Conservation (phyloP, 768 basidiomycete species). For the Lentinula sp. region DNA sequence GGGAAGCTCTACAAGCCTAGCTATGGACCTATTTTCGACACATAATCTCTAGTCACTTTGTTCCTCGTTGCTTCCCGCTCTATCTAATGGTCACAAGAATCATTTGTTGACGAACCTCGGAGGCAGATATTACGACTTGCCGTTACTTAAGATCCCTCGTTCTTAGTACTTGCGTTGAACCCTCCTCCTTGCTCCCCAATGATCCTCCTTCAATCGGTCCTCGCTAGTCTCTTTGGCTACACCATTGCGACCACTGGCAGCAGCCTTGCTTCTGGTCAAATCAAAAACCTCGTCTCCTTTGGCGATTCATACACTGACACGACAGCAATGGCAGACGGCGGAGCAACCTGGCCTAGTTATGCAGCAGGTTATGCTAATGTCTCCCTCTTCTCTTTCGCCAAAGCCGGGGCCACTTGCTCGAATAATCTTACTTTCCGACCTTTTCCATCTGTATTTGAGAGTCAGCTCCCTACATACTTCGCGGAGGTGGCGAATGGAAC, state of each 20-base stretch:
- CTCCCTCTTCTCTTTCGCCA: slow-evolving; percentile 47
- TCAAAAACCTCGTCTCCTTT: slow-evolving; percentile 40
- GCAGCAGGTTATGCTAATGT: slow-evolving; percentile 34
- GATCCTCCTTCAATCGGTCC: neutral
- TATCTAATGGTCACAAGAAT: neutral
- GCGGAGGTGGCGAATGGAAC: slow-evolving; percentile 34
- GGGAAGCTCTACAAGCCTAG: neutral
- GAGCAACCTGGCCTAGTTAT: slow-evolving; percentile 38
- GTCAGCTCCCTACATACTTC: slow-evolving; percentile 50
- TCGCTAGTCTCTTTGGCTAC: neutral
- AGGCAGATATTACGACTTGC: neutral
- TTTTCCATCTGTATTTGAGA: slow-evolving; percentile 53
- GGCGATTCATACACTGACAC: slow-evolving; percentile 46
- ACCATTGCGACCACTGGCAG: neutral
- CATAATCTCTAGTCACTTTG: neutral
- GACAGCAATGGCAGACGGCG: slow-evolving; percentile 17
- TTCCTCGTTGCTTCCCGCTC: neutral
- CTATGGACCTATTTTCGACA: too few relatives aligned
- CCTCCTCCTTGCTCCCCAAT: neutral
- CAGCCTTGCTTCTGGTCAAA: slow-evolving; percentile 17
- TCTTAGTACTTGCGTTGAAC: neutral
- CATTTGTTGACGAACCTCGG: neutral
- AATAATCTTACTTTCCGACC: slow-evolving; percentile 54
- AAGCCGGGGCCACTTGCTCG: slow-evolving; percentile 60
- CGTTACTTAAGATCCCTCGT: neutral